These are phyloP conservation scores for Tulasnella sp. DNA, from an alignment of 768 basidiomycete species.

Conservation along the genomic window DNA sequence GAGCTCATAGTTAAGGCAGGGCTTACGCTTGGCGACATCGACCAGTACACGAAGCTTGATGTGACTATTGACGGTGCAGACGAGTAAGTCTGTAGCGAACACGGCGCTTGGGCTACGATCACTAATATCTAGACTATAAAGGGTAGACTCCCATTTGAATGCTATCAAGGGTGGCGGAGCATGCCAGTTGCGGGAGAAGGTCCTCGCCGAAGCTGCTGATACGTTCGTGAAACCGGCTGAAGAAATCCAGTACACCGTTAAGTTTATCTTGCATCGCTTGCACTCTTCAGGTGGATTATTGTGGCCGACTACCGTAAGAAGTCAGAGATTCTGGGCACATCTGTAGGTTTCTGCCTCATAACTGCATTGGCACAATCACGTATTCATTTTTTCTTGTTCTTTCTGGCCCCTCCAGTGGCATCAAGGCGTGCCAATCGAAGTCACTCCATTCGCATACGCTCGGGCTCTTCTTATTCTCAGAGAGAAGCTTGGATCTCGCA, in stretches of 20 bases:
- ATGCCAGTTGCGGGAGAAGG: constrained; percentile 93
- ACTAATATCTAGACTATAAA: constrained; percentile 25
- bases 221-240: constrained; percentile 39
- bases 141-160: constrained; percentile 77
- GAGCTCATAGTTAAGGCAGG: constrained; percentile 78
- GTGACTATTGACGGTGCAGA: constrained; percentile 98
- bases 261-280: background rate
- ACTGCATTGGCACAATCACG: constrained; percentile 18
- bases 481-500: constrained; percentile 37
- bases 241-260: background rate
- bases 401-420: constrained; percentile 43
- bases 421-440: constrained; percentile 90
- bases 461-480: constrained; percentile 68
- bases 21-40: constrained; percentile 74
- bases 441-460: constrained; percentile 91
- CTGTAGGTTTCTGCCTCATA: constrained; percentile 39
- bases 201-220: constrained; percentile 88
- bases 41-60: constrained; percentile 79
- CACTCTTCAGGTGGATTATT: constrained; percentile 53
- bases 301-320: constrained; percentile 98
- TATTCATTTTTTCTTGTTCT: background rate
- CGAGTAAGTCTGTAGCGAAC: constrained; percentile 41
- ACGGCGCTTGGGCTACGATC: background rate
- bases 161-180: constrained; percentile 97
- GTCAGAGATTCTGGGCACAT: constrained; percentile 64